Percentiles rank a stretch among this genome's conserved stretches.
These are phyloP conservation scores for Flaveria trinervia DNA, from an alignment of 129 eudicot genomes.

Conservation along the genomic window DNA sequence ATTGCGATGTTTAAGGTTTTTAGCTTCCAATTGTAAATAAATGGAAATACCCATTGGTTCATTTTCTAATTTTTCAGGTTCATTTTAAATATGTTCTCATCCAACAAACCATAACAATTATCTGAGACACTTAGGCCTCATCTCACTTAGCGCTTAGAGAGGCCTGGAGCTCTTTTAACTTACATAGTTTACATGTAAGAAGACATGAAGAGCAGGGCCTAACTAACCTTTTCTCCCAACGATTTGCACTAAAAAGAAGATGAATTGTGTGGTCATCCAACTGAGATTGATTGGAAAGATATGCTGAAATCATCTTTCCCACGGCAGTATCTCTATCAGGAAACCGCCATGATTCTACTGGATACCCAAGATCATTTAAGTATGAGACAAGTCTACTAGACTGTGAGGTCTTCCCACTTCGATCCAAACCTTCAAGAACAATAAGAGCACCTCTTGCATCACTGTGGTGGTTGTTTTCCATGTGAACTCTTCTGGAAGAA, in stretches of 20 bases:
- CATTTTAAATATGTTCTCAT: not conserved
- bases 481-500: slow-evolving; percentile 45
- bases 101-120: not conserved
- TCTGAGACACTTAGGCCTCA: not conserved
- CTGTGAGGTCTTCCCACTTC: slow-evolving; percentile 91
- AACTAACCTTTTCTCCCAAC: slow-evolving; percentile 92
- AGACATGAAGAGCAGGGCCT: not conserved
- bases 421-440: slow-evolving; percentile 88
- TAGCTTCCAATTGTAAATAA: not conserved
- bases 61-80: not conserved
- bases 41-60: not conserved
- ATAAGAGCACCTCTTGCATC: slow-evolving; percentile 74
- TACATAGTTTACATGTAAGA: not conserved
- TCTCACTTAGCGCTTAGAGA: too few relatives aligned
- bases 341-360: slow-evolving; percentile 77
- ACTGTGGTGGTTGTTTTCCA: slow-evolving; percentile 39
- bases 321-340: slow-evolving; percentile 86
- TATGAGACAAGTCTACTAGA: slow-evolving; percentile 45
- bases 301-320: slow-evolving; percentile 82
- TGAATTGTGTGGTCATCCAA: slow-evolving; percentile 84
- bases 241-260: slow-evolving; percentile 86
- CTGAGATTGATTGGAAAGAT: slow-evolving; percentile 77
- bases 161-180: not conserved
- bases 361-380: slow-evolving; percentile 54
- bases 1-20: not conserved